phyloP scores from a whole-genome alignment of 306 rosid species.

The Citrullus mucosospermus region DNA sequence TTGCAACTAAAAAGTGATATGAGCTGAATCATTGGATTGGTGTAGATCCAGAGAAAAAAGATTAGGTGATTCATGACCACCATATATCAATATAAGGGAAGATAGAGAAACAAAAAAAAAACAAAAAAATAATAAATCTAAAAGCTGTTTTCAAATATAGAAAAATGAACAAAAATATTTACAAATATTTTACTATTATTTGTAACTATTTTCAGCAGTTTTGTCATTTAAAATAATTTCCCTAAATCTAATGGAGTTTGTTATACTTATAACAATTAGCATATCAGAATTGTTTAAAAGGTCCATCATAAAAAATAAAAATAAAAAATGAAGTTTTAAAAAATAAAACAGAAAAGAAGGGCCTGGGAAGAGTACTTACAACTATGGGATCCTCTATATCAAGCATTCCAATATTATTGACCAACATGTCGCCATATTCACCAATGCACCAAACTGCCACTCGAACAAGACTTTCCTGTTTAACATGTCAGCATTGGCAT shows the following conservation, averaged over 20 bases:
- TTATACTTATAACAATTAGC: not conserved
- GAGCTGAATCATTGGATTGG: not conserved
- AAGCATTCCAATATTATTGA: constrained; percentile 73
- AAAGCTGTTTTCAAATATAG: too few species aligned
- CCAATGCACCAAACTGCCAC: constrained; percentile 99
- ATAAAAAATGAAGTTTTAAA: too few species aligned
- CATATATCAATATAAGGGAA: not conserved
- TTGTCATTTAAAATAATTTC: too few species aligned
- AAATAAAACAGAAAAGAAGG: not conserved
- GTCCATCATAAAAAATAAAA: not conserved
- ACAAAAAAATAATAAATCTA: not conserved
- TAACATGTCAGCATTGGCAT: constrained; percentile 11
- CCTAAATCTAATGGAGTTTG: not conserved
- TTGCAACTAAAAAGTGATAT: not conserved
- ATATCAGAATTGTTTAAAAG: not conserved
- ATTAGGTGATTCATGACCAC: not conserved
- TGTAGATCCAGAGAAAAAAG: not conserved
- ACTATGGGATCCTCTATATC: constrained; percentile 80
- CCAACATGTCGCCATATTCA: constrained; percentile 86
- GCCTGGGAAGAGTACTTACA: constrained; percentile 37
- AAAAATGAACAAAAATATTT: too few species aligned
- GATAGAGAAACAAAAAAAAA: not conserved
- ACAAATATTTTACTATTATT: too few species aligned
- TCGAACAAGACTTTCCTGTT: constrained; percentile 91
- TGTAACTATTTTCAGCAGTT: too few species aligned